Evolutionary conservation across 1,139 yeast genomes (phyloP), one percentile per base, ranked within the genome.

Genomic region (Geotrichum cucujoidarum): DNA sequence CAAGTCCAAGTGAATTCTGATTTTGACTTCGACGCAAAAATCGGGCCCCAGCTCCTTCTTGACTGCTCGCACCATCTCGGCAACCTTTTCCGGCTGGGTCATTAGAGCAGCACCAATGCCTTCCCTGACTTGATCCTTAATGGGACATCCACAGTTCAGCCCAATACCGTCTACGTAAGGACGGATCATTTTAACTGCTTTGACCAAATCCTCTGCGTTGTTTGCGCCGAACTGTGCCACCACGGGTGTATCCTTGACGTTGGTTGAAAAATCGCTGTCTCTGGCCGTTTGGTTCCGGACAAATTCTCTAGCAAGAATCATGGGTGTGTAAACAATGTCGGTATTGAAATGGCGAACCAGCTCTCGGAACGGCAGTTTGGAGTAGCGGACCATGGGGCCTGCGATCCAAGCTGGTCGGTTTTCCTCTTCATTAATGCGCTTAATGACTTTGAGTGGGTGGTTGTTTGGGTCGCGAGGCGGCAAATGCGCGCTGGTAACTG

Each of bases 301-400:
- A 74, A 89, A 92, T 66, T 92, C 98, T 46, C 97, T 71, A 1
- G 97, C 97, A 42, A 92, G 71, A 38, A 92, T 89, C 98, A 92
- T 92, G 4, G 98, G 98, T 0, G 95, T 81, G 62, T 92, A 92
- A 3, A 88, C 95, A 10, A 92, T 81, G 61, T 90, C 96, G 40
- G 81, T 79, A 49, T 76, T 72, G 62, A 80, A 89, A 44, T 82
- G 80, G 37, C 96, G 74, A 13, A 90, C 78, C 4, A 87, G 69
- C 53, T 86, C 86, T 43, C 98, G 75, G 61, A 92, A 92, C 3
- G 98, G 96, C 37, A 94, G 75, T 65, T 92, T 92, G 1, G 96
- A 88, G 69, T 92, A 92, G 47, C 98, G 73, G 1, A 92, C 98
- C 98, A 92, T 92, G 5, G 98, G 98, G 0, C 97, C 98, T 0